Evolutionary conservation across 2,329 filamentous ascomycete genomes (phyloP), one percentile per base, ranked within the genome.

Genomic region (Paecilomyces dactylethromorphus): DNA sequence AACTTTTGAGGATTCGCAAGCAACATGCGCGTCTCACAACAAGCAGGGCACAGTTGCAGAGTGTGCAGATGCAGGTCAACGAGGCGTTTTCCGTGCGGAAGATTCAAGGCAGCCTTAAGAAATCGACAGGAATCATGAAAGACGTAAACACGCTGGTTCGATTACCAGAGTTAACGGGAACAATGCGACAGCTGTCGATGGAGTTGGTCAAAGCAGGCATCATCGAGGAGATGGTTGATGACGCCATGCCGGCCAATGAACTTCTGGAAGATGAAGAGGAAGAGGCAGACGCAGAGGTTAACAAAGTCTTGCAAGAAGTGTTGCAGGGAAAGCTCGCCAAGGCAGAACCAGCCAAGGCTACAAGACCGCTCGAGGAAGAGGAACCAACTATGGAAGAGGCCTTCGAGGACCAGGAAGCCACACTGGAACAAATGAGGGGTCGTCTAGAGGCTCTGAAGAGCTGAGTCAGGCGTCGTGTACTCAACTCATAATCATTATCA

Each of bases 11-110:
- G 56, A 85, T 91, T 60, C 89, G 94, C 64, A 90, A 88, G 72
- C 87, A 92, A 63, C 83, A 82, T 18, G 78, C 82, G 31, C 86
- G 94, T 3, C 82, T 97, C 45, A 82, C 88, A 18, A 97, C 93
- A 0, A 89, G 88, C 68, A 95, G 95, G 73, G 94, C 94, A 1
- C 94, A 97, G 77, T 84, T 99, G 54, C 87, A 88, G 71, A 93
- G 89, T 65, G 93, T 99, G 51, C 88, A 93, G 76, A 96, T 97
- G 92, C 94, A 97, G 77, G 93, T 99, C 70, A 91, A 92, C 70
- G 93, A 97, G 78, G 92, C 94, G 1, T 97, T 97, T 75, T 90
- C 91, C 1, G 88, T 97, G 68, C 87, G 91, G 66, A 96, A 96
- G 81, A 97, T 99, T 63, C 92, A 97, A 77, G 93, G 92, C 53